A percentile compares a stretch with the other conserved stretches of the same genome.
phyloP scores from a whole-genome alignment of 345 rosid genomes.

The Nephelium lappaceum region DNA sequence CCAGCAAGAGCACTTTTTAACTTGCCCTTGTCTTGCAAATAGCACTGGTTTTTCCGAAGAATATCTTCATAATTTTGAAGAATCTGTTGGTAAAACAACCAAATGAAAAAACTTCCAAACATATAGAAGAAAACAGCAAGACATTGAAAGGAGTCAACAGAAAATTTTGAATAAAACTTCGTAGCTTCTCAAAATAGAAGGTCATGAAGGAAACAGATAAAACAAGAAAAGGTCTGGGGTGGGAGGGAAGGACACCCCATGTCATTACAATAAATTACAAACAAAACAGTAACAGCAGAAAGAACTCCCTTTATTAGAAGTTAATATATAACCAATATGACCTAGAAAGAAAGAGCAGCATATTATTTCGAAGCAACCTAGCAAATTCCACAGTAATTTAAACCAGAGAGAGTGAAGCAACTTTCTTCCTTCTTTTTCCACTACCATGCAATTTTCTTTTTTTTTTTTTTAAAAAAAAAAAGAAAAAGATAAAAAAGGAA shows the following conservation, averaged over 20 bases:
- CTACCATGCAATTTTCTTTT: background rate
- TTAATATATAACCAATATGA: background rate
- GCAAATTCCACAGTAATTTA: conserved; percentile 2
- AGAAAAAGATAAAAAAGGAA: no score
- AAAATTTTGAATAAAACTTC: background rate
- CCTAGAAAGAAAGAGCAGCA: background rate
- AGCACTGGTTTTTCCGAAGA: conserved; percentile 61
- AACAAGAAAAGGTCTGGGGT: background rate
- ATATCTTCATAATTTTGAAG: conserved; percentile 78
- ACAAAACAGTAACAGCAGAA: background rate
- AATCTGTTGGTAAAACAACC: conserved; percentile 46
- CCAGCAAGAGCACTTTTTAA: conserved; percentile 72
- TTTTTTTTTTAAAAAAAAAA: no score
- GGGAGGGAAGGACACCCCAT: background rate
- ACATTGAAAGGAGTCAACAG: background rate
- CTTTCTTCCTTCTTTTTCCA: background rate
- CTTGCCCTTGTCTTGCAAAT: conserved; percentile 71
- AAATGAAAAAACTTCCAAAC: conserved; percentile 17
- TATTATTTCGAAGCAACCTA: conserved; percentile 5
- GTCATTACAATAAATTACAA: background rate
- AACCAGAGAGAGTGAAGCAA: background rate
- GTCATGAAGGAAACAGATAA: background rate
- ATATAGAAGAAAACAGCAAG: background rate
- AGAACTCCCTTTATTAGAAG: background rate
- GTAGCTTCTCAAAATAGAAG: background rate